Conservation (phyloP, 2,329 filamentous ascomycete species). For the Hirsutella rhossiliensis region DNA sequence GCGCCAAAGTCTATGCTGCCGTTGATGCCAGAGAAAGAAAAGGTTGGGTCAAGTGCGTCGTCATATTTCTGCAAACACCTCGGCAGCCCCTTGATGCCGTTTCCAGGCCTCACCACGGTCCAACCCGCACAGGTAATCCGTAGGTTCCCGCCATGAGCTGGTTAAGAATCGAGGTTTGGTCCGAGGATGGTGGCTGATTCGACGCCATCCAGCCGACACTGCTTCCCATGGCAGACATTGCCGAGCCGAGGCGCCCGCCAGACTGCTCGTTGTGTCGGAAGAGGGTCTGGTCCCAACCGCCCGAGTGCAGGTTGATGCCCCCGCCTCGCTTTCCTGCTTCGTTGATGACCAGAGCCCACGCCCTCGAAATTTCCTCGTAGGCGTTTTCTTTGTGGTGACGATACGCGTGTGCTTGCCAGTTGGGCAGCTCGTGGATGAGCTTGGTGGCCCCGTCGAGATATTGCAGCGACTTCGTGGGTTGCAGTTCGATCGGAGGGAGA, state of each 20-base stretch:
- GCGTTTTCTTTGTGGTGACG: constrained; percentile 90
- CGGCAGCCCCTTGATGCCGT: background rate
- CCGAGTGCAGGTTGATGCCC: constrained; percentile 79
- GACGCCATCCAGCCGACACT: constrained; percentile 68
- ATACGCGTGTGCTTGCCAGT: constrained; percentile 82
- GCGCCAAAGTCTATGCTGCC: constrained; percentile 24
- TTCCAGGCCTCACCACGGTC: constrained; percentile 37
- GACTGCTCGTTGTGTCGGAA: constrained; percentile 80
- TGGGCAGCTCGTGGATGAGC: constrained; percentile 76
- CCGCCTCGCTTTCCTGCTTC: constrained; percentile 86
- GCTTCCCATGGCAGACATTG: constrained; percentile 63
- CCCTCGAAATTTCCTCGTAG: constrained; percentile 90
- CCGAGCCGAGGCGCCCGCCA: constrained; percentile 67
- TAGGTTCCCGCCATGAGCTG: constrained; percentile 51
- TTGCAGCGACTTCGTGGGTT: constrained; percentile 69
- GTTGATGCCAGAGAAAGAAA: constrained; percentile 19
- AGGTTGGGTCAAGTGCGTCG: constrained; percentile 17
- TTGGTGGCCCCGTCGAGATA: constrained; percentile 87
- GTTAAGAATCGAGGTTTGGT: constrained; percentile 46
- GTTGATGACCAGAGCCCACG: constrained; percentile 83
- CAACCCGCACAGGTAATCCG: constrained; percentile 47
- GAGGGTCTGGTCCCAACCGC: constrained; percentile 84
- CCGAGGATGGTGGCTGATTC: constrained; percentile 20
- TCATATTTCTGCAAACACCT: constrained; percentile 13
- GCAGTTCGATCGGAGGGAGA: constrained; percentile 78